A percentile compares a stretch with the other conserved stretches of the same genome.
phyloP scores from a whole-genome alignment of 108 stramenopile species.

The Hondaea fermentalgiana region DNA sequence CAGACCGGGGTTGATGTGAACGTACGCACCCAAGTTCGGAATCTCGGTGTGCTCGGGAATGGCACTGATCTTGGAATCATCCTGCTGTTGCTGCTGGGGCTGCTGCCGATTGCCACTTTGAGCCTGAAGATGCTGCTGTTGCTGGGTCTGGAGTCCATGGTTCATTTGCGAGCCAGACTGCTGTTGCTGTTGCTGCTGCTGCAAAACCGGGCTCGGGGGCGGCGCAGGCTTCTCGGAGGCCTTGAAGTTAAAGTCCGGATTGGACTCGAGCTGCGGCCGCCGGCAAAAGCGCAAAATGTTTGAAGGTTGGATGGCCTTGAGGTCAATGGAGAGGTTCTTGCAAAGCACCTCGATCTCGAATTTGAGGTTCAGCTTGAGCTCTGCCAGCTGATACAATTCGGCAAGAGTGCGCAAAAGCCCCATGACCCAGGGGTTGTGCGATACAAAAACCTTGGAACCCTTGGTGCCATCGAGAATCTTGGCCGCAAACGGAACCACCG shows the following conservation, averaged over 20 bases:
- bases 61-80: conserved; percentile 24
- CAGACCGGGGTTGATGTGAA: conserved; percentile 69
- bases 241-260: conserved; percentile 82
- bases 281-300: conserved; percentile 26
- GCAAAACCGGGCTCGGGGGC: background rate
- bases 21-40: conserved; percentile 88
- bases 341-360: conserved; percentile 97
- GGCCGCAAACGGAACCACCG: conserved; percentile 93
- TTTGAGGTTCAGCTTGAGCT: conserved; percentile 98
- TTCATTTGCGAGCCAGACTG: conserved; percentile 25
- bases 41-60: conserved; percentile 76
- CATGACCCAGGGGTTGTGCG: conserved; percentile 99
- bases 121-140: background rate
- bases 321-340: conserved; percentile 81
- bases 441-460: conserved; percentile 77
- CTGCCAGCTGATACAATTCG: conserved; percentile 84
- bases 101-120: too few species aligned
- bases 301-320: conserved; percentile 77
- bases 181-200: conserved; percentile 23
- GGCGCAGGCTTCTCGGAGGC: background rate
- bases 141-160: background rate
- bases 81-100: background rate
- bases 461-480: conserved; percentile 94
- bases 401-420: conserved; percentile 83
- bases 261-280: conserved; percentile 49